Conservation (phyloP, 73 alveolate genomes). For the Paramecium caudatum region DNA sequence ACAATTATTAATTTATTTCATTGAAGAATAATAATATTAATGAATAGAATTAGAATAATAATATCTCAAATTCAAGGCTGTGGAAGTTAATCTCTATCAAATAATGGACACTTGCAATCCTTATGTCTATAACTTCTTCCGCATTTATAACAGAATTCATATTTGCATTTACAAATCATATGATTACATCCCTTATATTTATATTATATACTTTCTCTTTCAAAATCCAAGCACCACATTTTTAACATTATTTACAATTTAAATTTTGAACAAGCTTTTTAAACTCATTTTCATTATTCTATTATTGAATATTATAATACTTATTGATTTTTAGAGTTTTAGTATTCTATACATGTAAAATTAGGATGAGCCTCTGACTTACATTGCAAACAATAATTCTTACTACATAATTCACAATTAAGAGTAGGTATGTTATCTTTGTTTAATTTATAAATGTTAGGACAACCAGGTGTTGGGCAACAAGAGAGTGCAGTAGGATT, state of each 20-base stretch:
- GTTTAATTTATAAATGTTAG: constrained; percentile 62
- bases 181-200: constrained; percentile 49
- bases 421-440: neutral
- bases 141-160: neutral
- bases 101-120: constrained; percentile 6
- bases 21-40: too few species aligned
- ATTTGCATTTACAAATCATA: neutral
- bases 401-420: constrained; percentile 54
- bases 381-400: constrained; percentile 63
- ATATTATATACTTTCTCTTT: constrained; percentile 60
- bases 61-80: neutral
- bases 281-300: constrained; percentile 68
- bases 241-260: constrained; percentile 73
- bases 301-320: neutral
- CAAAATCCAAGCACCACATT: constrained; percentile 76
- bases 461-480: constrained; percentile 75
- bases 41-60: too few species aligned
- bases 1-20: too few species aligned
- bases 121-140: neutral
- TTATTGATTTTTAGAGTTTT: constrained; percentile 62
- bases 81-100: neutral
- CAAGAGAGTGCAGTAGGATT: constrained; percentile 67
- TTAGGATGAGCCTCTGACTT: constrained; percentile 70
- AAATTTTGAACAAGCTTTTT: constrained; percentile 43
- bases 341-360: constrained; percentile 60